A percentile compares a stretch with the other conserved stretches of the same genome.
Evolutionary conservation across 306 rosid genomes (phyloP).

Genomic region (Prunus persica): Prunus_persica_NCBIv2 NC_034011.1:19088001-19088500

Average conservation of each 20-base stretch:
- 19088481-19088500: neutral
- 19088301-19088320: slow-evolving; percentile 2
- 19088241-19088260: neutral
- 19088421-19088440: neutral
- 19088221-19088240: slow-evolving; percentile 20
- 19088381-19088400: neutral
- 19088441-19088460: neutral
- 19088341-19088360: slow-evolving; percentile 14
- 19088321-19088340: slow-evolving; percentile 11
- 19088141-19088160: slow-evolving; percentile 31
- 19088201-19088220: slow-evolving; percentile 19
- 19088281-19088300: slow-evolving; percentile 27
- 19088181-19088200: slow-evolving; percentile 37
- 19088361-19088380: slow-evolving; percentile 23
- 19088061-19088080: slow-evolving; percentile 46
- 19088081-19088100: slow-evolving; percentile 37
- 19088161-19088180: slow-evolving; percentile 36
- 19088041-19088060: slow-evolving; percentile 56
- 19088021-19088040: slow-evolving; percentile 52
- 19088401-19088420: neutral
- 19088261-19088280: slow-evolving; percentile 40
- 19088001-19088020: slow-evolving; percentile 52
- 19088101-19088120: slow-evolving; percentile 51
- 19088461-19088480: neutral
- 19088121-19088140: slow-evolving; percentile 22